Conservation (phyloP, 106 monocot species). For the Dioscorea dumetorum region DNA sequence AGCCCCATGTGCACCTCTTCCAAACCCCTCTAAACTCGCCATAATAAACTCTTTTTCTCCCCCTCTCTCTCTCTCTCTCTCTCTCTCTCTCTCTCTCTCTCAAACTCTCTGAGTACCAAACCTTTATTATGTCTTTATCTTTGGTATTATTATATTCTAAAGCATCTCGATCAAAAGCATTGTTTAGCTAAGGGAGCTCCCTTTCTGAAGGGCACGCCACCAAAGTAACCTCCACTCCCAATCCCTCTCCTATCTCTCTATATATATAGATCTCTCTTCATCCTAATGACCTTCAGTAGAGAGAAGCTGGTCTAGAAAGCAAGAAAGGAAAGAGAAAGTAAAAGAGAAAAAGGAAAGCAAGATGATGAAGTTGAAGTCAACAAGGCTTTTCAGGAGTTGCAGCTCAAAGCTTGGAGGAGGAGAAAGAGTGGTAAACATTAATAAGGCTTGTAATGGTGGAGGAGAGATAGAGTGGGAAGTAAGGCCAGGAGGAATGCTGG, state of each 20-base stretch:
- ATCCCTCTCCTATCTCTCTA: no score
- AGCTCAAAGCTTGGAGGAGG: conserved; percentile 12
- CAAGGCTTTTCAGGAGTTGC: conserved; percentile 28
- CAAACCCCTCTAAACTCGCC: no score
- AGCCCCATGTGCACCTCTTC: no score
- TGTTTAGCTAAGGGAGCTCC: no score
- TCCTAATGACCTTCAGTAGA: background rate
- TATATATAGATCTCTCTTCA: background rate
- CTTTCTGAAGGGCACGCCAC: background rate
- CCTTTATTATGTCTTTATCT: no score
- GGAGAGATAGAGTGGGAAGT: conserved; percentile 53
- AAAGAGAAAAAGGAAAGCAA: background rate
- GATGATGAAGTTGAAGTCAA: conserved; percentile 41
- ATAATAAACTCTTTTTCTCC: no score
- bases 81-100: no score
- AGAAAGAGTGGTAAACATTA: background rate
- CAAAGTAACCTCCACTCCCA: background rate
- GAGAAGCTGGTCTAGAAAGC: background rate
- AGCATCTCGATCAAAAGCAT: no score
- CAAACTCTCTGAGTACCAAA: no score
- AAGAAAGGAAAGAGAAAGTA: background rate
- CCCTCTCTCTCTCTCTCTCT: no score
- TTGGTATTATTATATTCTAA: no score
- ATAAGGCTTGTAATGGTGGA: background rate
- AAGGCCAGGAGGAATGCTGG: conserved; percentile 65